Conservation (phyloP, 208 protist species). For the Strigomonas galati region DNA sequence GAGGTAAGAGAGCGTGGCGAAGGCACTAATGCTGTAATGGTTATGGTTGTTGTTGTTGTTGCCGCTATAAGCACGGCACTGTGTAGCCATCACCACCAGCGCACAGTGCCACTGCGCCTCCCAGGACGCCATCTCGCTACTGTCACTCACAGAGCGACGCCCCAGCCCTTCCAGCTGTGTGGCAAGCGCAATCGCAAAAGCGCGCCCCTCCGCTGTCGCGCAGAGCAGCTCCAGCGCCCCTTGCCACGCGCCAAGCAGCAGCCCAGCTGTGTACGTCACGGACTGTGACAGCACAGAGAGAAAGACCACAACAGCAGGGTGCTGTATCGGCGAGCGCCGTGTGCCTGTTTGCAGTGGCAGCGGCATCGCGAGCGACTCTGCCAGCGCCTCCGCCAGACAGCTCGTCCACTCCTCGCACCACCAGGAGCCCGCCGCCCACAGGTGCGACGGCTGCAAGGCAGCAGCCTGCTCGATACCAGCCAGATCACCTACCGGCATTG, state of each 20-base stretch:
- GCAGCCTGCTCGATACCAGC: neutral
- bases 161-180: slow-evolving; percentile 12
- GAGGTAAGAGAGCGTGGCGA: no score
- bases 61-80: no score
- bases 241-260: slow-evolving; percentile 22
- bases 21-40: no score
- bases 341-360: neutral
- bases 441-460: no score
- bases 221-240: slow-evolving; percentile 22
- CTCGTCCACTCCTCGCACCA: neutral
- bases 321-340: slow-evolving; percentile 1
- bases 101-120: no score
- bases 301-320: neutral
- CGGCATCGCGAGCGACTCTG: neutral
- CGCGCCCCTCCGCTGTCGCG: neutral
- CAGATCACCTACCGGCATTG: neutral
- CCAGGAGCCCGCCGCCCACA: no score
- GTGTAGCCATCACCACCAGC: no score
- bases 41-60: no score
- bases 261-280: slow-evolving; percentile 30
- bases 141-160: neutral
- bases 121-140: no score
- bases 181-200: slow-evolving; percentile 33
- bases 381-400: neutral
- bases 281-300: slow-evolving; percentile 11